Evolutionary conservation across 1,139 yeast species (phyloP), one percentile per base, ranked within the genome.

Genomic region (Taphrina deformans): DNA sequence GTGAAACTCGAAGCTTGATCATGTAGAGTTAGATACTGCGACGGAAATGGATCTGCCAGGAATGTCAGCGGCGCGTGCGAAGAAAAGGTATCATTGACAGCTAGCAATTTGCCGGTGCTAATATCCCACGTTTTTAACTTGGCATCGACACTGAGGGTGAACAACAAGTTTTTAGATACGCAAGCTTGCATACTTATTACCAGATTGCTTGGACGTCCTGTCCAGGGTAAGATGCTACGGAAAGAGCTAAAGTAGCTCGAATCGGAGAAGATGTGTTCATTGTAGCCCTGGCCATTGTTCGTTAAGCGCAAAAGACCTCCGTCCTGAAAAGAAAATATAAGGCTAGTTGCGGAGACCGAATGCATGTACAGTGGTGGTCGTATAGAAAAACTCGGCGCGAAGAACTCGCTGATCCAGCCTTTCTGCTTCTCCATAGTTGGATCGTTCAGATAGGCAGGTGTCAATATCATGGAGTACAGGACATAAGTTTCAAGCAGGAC

Each of bases 211-310:
- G 67, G 63, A 3, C 65, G 50, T 38, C 67, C 67, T 10, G 55
- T 10, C 59, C 66, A 65, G 21, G 63, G 58, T 31, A 65, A 41
- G 14, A 65, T 53, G 27, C 62, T 53, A 24, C 65, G 65, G 45
- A 65, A 52, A 24, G 67, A 53, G 33, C 55, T 62, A 45, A 62
- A 40, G 35, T 52, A 62, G 21, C 63, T 55, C 21, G 65, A 58
- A 46, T 65, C 67, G 16, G 62, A 65, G 16, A 55, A 65, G 18
- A 64, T 58, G 40, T 56, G 62, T 48, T 65, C 67, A 18, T 48
- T 55, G 41, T 56, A 65, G 35, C 60, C 67, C 18, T 46, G 52
- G 24, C 62, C 63, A 46, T 55, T 63, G 31, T 50, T 35, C 26
- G 55, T 26, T n/a, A 65, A 53, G 18, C 62, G 59, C 44, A 65